Evolutionary conservation across 2,329 filamentous ascomycete species (phyloP), one percentile per base, ranked within the genome.

Genomic region (Verticillium longisporum): DNA sequence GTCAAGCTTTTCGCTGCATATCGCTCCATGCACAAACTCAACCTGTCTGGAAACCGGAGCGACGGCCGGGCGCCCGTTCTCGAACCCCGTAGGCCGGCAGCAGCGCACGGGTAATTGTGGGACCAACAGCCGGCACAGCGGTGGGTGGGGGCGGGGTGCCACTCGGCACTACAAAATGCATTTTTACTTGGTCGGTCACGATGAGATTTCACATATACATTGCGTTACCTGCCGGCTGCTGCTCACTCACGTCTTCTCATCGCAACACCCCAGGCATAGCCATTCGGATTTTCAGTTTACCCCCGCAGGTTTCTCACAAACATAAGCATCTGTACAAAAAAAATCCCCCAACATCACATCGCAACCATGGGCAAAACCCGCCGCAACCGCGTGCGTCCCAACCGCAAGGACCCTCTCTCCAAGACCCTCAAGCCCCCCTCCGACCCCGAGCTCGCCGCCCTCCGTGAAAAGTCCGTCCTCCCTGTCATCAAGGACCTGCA

Each of bases 381-480:
- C 45, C 78, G 81, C 62, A 83, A 79, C 69, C 77, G 82, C 64
- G 78, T 73, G 64, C 80, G 78, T 65, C 75, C 74, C 38, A 73
- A 73, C 56, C 81, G 84, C 59, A 73, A 79, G 60, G 80, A 86
- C 68, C 84, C 85, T 62, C 78, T 86, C 58, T 74, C 78, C 61
- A 87, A 86, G 70, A 71, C 80, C 21, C 74, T 83, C 70, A 88
- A 88, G 68, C 83, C 83, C 21, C 85, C 84, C 4, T 75, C 84
- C 1, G 86, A 88, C 68, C 85, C 86, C 6, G 84, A 87, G 69
- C 80, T 88, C 60, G 82, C 83, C 26, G 83, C 84, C 13, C 79
- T 90, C 54, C 80, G 87, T 36, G 85, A 88, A 63, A 76, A 80
- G 73, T 83, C 82, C 71, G 86, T 90, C 68, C 73, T 89, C 41